Evolutionary conservation across 768 basidiomycete species (phyloP).

Genomic region (Mycena latifolia): DNA sequence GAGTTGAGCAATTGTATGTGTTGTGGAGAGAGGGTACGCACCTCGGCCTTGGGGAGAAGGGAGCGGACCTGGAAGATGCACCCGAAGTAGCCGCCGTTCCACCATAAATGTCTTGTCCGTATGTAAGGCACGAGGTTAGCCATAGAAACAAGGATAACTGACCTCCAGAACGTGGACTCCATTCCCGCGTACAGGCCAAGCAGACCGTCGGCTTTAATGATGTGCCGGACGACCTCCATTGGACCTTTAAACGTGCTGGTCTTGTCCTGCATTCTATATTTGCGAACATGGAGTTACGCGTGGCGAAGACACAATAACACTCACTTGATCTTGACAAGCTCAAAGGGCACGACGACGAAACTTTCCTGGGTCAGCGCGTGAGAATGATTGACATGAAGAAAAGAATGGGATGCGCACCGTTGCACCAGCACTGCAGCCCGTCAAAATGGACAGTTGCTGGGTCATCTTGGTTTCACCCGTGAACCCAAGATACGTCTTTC

Average conservation of each 20-base stretch:
- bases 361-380: slow-evolving; percentile 68
- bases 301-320: slow-evolving; percentile 19
- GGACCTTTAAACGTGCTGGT: slow-evolving; percentile 91
- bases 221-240: slow-evolving; percentile 88
- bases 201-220: slow-evolving; percentile 82
- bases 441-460: slow-evolving; percentile 86
- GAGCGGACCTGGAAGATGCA: slow-evolving; percentile 88
- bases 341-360: slow-evolving; percentile 96
- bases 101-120: slow-evolving; percentile 78
- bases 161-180: slow-evolving; percentile 99
- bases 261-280: slow-evolving; percentile 88
- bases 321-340: slow-evolving; percentile 91
- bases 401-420: slow-evolving; percentile 58
- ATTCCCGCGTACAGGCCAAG: slow-evolving; percentile 94
- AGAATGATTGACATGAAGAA: not conserved
- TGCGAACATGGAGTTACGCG: slow-evolving; percentile 1
- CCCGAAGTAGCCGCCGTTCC: slow-evolving; percentile 98
- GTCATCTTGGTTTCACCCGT: slow-evolving; percentile 89
- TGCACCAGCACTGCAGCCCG: slow-evolving; percentile 95
- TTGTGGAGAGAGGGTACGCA: slow-evolving; percentile 47
- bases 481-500: slow-evolving; percentile 74
- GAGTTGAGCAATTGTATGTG: not conserved
- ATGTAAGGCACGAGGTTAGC: too few species aligned
- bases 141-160: too few species aligned
- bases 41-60: slow-evolving; percentile 88